Percentiles rank a stretch among this genome's conserved stretches.
Conservation (phyloP, 768 basidiomycete genomes). For the Boletus eberwhitei region DNA sequence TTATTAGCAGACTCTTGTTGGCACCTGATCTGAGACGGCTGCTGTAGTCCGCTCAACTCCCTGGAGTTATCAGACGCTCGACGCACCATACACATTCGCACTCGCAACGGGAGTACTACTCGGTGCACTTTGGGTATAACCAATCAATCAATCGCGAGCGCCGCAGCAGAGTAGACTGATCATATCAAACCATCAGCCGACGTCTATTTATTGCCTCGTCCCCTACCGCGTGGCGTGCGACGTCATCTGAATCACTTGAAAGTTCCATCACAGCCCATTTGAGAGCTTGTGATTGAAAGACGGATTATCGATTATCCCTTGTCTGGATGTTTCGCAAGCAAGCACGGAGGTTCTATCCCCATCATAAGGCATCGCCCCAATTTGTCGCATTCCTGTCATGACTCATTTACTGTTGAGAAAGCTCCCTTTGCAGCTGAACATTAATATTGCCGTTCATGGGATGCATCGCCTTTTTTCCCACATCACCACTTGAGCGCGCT, state of each 20-base stretch:
- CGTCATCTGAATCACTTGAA: no score
- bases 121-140: neutral
- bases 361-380: no score
- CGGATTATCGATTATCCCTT: no score
- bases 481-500: no score
- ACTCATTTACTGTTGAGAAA: no score
- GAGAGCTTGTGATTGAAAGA: no score
- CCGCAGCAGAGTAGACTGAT: neutral
- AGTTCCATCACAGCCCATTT: no score
- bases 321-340: neutral
- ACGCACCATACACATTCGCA: neutral
- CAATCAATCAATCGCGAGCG: neutral
- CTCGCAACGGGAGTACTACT: no score
- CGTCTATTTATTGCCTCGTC: no score
- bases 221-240: no score
- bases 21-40: neutral
- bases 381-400: neutral
- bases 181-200: neutral
- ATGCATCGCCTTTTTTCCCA: neutral
- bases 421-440: no score
- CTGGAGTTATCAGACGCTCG: neutral
- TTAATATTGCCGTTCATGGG: neutral
- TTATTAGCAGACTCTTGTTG: neutral
- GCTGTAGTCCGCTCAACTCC: neutral
- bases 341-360: neutral